phyloP scores from a whole-genome alignment of 345 rosid genomes.

The Ricinus communis region DNA sequence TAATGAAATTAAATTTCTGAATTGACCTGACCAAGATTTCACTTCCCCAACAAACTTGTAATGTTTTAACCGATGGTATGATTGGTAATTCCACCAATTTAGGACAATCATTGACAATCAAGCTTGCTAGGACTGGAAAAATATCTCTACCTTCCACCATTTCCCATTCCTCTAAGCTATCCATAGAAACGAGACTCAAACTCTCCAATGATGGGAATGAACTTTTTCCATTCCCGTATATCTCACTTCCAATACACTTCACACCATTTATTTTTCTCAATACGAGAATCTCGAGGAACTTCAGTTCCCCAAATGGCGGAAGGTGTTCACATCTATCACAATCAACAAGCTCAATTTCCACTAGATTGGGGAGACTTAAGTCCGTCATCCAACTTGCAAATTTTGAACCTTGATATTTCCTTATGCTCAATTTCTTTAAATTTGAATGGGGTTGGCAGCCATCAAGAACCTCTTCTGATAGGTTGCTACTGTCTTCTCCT shows the following conservation, averaged over 20 bases:
- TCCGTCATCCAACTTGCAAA: slow-evolving; percentile 12
- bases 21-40: not conserved
- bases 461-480: not conserved
- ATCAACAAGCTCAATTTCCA: not conserved
- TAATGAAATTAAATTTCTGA: not conserved
- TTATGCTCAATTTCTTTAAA: not conserved
- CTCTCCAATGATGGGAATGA: slow-evolving; percentile 4
- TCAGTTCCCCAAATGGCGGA: slow-evolving; percentile 10
- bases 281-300: not conserved
- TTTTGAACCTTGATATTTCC: not conserved
- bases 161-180: not conserved
- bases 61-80: not conserved
- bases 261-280: not conserved
- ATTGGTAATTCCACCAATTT: not conserved
- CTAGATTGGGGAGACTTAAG: not conserved
- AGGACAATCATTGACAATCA: not conserved
- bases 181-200: not conserved
- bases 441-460: slow-evolving; percentile 3
- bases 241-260: not conserved
- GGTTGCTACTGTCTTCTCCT: not conserved
- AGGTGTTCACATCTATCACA: slow-evolving; percentile 6
- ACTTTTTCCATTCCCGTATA: not conserved
- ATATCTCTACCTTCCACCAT: not conserved
- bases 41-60: not conserved
- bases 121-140: slow-evolving; percentile 3